phyloP scores from a whole-genome alignment of 2,329 filamentous ascomycete genomes.

The Clarireedia paspali region DNA sequence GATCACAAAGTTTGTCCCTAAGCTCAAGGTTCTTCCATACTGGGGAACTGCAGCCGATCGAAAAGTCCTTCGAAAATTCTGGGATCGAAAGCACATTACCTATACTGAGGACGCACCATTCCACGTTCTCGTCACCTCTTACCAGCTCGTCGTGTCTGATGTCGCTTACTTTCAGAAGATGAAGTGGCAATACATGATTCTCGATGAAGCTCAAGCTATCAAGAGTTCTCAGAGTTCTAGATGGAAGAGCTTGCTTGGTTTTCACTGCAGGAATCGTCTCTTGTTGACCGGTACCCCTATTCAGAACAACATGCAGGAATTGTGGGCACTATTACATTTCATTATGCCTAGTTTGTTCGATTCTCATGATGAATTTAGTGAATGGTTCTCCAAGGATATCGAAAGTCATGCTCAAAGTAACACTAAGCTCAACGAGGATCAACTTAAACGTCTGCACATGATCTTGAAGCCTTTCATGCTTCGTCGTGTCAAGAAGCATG shows the following conservation, averaged over 20 bases:
- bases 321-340: constrained; percentile 97
- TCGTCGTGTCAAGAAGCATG: constrained; percentile 98
- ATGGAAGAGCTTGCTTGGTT: constrained; percentile 91
- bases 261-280: constrained; percentile 91
- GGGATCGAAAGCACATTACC: constrained; percentile 95
- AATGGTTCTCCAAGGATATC: constrained; percentile 93
- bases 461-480: constrained; percentile 99
- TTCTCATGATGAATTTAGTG: constrained; percentile 85
- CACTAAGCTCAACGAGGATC: constrained; percentile 98
- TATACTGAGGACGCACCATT: constrained; percentile 91
- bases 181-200: constrained; percentile 99
- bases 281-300: constrained; percentile 94
- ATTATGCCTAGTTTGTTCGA: constrained; percentile 99
- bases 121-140: constrained; percentile 93
- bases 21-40: constrained; percentile 92
- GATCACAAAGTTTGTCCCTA: constrained; percentile 88
- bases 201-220: constrained; percentile 97
- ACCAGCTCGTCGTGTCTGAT: constrained; percentile 93
- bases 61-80: constrained; percentile 96
- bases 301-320: constrained; percentile 99
- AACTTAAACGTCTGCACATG: constrained; percentile 95
- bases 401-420: constrained; percentile 98
- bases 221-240: constrained; percentile 94
- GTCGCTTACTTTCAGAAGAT: constrained; percentile 98
- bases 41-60: constrained; percentile 93